Evolutionary conservation across 2,329 filamentous ascomycete genomes (phyloP), one percentile per base, ranked within the genome.

Genomic region (Didymella lethalis): DNA sequence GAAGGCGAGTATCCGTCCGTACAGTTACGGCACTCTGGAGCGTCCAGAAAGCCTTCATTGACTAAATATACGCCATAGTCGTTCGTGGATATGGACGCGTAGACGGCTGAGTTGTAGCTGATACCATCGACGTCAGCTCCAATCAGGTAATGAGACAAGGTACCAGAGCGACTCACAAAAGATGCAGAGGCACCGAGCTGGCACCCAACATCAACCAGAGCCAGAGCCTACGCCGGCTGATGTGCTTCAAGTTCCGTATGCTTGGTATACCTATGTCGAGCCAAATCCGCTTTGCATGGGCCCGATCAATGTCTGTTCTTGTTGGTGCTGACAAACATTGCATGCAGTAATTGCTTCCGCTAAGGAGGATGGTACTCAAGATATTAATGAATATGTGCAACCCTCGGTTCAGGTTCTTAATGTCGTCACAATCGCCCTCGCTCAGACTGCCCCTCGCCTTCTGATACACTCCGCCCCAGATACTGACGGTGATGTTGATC

Each of bases 331-430:
- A 78, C 14, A 86, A 66, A 16, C 80, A 75, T 58, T 86, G 84
- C 80, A 84, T 84, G 51, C 77, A 79, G 58, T 82, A 84, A 63
- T 83, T 84, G 38, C 79, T 82, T 2, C 80, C 81, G 1, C 77
- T 76, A 0, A 85, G 74, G 7, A 84, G 58, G 1, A 77, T 53
- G 0, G 81, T 83, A 31, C 78, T 78, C 29, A 83, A 66, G 0
- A 77, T 57, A 68, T 85, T 85, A 64, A 85, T 80, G 2, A 77
- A 53, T 18, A 84, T 64, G 66, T 85, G 83, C 2, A 56, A 2
- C 14, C 38, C 53, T 7, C 29, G 29, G 12, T 50, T 50, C 3
- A 45, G 4, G 11, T n/a, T 40, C 12, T 56, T 46, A 25, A 50
- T 46, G 29, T 20, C 20, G 2, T 16, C 53, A 7, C 53, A 56